Conservation (phyloP, 192 early-diverging fungal species). For the Dimargaris cristalligena region DNA sequence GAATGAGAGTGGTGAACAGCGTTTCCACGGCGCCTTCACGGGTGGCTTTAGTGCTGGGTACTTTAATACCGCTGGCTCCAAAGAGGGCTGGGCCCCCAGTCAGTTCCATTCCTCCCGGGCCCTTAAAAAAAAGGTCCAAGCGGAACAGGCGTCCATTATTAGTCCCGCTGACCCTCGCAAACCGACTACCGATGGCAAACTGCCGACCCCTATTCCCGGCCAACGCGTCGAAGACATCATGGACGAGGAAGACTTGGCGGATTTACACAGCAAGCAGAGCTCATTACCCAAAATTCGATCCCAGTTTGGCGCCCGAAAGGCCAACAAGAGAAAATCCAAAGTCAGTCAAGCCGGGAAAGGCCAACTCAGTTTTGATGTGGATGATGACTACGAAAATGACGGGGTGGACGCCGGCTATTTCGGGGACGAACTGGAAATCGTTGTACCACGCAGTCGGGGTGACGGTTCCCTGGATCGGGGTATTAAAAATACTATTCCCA, state of each 20-base stretch:
- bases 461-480: too few species aligned
- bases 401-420: background rate
- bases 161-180: constrained; percentile 10
- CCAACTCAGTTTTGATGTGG: background rate
- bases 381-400: background rate
- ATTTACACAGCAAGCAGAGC: background rate
- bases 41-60: constrained; percentile 93
- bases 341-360: background rate
- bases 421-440: too few species aligned
- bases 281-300: background rate
- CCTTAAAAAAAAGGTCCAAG: background rate
- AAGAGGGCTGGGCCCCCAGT: constrained; percentile 50
- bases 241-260: constrained; percentile 89
- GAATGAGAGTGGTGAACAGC: constrained; percentile 52
- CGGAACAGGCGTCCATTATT: background rate
- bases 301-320: background rate
- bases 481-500: too few species aligned
- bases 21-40: constrained; percentile 84
- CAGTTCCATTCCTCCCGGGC: constrained; percentile 1
- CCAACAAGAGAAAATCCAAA: background rate
- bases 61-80: constrained; percentile 88
- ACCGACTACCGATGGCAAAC: constrained; percentile 62
- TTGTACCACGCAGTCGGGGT: too few species aligned
- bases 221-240: constrained; percentile 70
- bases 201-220: constrained; percentile 33